Evolutionary conservation across 164 flowering plant genomes (phyloP).

Genomic region (Pachysandra terminalis): DNA sequence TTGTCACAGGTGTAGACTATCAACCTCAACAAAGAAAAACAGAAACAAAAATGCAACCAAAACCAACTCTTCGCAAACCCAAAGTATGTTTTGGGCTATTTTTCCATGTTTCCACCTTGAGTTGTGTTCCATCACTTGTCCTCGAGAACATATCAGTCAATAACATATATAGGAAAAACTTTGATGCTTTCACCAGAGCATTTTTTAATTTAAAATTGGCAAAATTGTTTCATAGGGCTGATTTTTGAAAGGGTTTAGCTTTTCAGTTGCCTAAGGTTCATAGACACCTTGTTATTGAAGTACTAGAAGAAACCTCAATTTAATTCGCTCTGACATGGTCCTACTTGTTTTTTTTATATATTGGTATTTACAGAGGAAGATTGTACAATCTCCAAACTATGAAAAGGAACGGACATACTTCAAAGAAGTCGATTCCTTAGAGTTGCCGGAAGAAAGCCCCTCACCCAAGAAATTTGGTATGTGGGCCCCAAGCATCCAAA

Average conservation of each 20-base stretch:
- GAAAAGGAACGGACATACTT: constrained; percentile 78
- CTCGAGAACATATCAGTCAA: not conserved
- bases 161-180: not conserved
- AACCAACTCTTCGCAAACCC: constrained; percentile 53
- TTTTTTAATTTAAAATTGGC: no score
- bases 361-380: constrained; percentile 43
- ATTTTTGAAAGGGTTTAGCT: no score
- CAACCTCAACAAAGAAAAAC: constrained; percentile 32
- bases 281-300: no score
- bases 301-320: no score
- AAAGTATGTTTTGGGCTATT: constrained; percentile 36
- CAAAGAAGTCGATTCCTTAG: constrained; percentile 82
- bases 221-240: no score
- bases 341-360: no score
- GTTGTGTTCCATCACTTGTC: not conserved
- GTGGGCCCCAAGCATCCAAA: constrained; percentile 54
- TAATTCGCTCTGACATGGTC: no score
- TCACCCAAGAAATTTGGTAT: constrained; percentile 71
- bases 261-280: no score
- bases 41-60: constrained; percentile 47
- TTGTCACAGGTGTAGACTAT: constrained; percentile 34
- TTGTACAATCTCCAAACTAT: constrained; percentile 38
- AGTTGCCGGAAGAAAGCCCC: constrained; percentile 89
- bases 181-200: not conserved
- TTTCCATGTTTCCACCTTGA: not conserved